Evolutionary conservation across 2,329 filamentous ascomycete species (phyloP).

Genomic region (Cercospora janseana): DNA sequence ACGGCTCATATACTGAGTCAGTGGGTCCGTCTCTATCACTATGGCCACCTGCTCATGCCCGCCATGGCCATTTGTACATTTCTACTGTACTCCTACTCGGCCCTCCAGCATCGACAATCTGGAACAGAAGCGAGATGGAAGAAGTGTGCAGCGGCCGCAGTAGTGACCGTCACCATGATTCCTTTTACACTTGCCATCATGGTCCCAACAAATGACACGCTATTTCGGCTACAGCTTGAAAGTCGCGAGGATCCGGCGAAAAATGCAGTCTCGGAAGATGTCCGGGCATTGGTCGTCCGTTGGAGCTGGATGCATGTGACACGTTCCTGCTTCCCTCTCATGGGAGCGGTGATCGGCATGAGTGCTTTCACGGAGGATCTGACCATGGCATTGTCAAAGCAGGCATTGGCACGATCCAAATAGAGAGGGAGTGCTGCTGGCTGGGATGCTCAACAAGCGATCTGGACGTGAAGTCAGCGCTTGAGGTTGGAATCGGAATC

Average conservation of each 20-base stretch:
- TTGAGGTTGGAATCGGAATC: no score
- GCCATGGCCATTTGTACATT: neutral
- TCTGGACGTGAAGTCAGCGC: no score
- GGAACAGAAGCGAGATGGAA: neutral
- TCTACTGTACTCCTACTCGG: neutral
- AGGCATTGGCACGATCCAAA: no score
- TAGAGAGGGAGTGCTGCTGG: no score
- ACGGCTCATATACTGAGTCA: neutral
- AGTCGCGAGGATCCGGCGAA: neutral
- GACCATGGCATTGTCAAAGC: no score
- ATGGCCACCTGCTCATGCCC: neutral
- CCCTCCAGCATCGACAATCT: neutral
- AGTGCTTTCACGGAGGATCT: neutral
- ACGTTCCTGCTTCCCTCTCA: slow-evolving; percentile 8
- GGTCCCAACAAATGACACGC: slow-evolving; percentile 11
- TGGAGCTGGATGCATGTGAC: slow-evolving; percentile 11
- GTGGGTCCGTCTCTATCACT: neutral
- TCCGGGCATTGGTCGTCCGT: slow-evolving; percentile 6
- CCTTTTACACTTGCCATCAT: slow-evolving; percentile 12
- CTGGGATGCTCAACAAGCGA: no score
- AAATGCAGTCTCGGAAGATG: neutral
- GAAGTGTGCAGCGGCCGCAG: neutral
- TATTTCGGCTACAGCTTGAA: neutral
- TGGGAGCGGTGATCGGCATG: slow-evolving; percentile 6
- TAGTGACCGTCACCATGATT: slow-evolving; percentile 9